phyloP scores from a whole-genome alignment of 169 alveolate genomes.

The Plasmodium coatneyi region DNA sequence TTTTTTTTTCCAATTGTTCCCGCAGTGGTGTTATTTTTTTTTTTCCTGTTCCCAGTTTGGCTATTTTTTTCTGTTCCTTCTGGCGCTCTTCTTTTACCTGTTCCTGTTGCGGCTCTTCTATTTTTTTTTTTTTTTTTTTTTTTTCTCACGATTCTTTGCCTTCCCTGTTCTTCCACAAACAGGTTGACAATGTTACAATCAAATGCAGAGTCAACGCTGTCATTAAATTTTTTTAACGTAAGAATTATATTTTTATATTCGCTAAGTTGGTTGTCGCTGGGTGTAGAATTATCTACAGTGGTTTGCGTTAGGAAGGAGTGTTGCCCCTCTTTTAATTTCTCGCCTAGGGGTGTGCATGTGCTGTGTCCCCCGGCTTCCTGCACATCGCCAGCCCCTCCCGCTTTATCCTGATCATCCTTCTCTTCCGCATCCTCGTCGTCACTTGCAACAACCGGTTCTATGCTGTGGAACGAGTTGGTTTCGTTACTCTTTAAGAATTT shows the following conservation, averaged over 20 bases:
- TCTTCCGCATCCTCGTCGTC: neutral
- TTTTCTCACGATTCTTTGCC: neutral
- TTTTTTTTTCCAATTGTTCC: neutral
- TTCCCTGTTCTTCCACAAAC: neutral
- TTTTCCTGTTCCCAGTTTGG: neutral
- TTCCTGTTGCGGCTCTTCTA: no score
- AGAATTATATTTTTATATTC: slow-evolving; percentile 40
- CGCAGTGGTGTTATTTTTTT: neutral
- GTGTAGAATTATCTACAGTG: neutral
- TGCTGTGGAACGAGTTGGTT: slow-evolving; percentile 32
- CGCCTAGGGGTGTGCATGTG: neutral
- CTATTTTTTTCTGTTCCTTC: neutral
- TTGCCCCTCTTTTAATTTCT: neutral
- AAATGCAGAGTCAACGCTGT: slow-evolving; percentile 8
- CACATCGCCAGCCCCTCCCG: neutral
- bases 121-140: neutral
- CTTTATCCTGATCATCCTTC: slow-evolving; percentile 12
- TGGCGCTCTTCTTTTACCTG: neutral
- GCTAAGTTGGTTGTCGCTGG: neutral
- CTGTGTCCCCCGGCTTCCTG: neutral
- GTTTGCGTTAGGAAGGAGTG: neutral
- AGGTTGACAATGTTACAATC: neutral
- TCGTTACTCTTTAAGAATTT: slow-evolving; percentile 9
- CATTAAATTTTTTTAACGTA: slow-evolving; percentile 30
- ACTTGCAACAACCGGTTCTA: slow-evolving; percentile 26